phyloP scores from a whole-genome alignment of 1,284 basidiomycete genomes.

The Cystobasidiaceae sp. region DNA sequence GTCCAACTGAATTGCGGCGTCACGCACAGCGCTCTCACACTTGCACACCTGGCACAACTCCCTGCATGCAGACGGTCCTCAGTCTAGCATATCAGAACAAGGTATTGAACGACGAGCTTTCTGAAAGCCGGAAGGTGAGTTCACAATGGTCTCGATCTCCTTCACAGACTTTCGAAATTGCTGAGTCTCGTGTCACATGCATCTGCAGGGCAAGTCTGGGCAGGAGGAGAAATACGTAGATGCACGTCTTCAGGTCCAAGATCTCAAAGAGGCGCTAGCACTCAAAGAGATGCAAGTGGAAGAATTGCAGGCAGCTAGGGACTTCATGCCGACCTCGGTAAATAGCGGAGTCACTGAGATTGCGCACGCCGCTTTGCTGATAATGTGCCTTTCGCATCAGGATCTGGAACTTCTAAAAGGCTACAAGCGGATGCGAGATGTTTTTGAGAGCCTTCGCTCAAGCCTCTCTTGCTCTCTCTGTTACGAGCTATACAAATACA shows the following conservation, averaged over 20 bases:
- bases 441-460: conserved; percentile 17
- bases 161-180: neutral
- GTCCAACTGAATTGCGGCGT: neutral
- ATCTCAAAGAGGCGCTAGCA: conserved; percentile 17
- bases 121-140: conserved; percentile 1
- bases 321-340: conserved; percentile 14
- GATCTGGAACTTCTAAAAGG: conserved; percentile 6
- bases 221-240: conserved; percentile 22
- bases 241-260: conserved; percentile 11
- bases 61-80: conserved; percentile 15
- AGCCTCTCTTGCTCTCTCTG: conserved; percentile 21
- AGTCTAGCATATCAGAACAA: conserved; percentile 30
- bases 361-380: neutral
- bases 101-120: conserved; percentile 14
- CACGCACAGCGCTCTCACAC: no score
- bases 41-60: no score
- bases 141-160: neutral
- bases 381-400: neutral
- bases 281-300: conserved; percentile 21
- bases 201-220: neutral
- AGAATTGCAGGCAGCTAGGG: conserved; percentile 14
- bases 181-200: neutral
- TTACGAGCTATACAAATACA: conserved; percentile 16
- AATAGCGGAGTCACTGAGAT: neutral
- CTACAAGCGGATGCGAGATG: conserved; percentile 21